Percentiles rank a stretch among this genome's conserved stretches.
These are phyloP conservation scores for Fusarium ramigenum DNA, from an alignment of 2,329 filamentous ascomycete species.

Conservation along the genomic window DNA sequence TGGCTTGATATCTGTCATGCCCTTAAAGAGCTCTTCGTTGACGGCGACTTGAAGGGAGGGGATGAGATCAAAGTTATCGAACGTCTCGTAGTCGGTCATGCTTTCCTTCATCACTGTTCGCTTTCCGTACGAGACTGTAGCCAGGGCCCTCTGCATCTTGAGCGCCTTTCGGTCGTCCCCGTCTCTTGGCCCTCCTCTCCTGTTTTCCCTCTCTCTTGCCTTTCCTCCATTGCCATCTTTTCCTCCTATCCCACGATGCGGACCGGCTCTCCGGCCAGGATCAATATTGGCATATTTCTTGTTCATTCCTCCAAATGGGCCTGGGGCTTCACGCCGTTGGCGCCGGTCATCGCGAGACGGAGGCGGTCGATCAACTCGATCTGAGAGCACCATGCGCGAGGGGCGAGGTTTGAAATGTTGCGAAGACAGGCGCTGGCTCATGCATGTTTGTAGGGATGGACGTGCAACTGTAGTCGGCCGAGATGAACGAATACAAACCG, in stretches of 20 bases:
- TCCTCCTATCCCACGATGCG: conserved; percentile 18
- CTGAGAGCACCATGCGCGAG: conserved; percentile 68
- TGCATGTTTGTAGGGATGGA: conserved; percentile 45
- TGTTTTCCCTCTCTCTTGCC: conserved; percentile 40
- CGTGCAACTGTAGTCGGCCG: conserved; percentile 22
- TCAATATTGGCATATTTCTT: conserved; percentile 57
- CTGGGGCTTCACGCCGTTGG: conserved; percentile 52
- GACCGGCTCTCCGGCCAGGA: conserved; percentile 30
- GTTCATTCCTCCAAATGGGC: conserved; percentile 67
- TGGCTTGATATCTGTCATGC: conserved; percentile 78
- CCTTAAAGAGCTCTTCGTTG: conserved; percentile 75
- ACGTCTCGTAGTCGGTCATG: conserved; percentile 76
- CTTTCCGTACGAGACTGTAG: conserved; percentile 79
- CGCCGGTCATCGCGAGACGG: conserved; percentile 48
- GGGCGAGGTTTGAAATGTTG: conserved; percentile 52
- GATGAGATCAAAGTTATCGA: conserved; percentile 82
- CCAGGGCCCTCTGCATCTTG: conserved; percentile 89
- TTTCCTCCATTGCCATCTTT: conserved; percentile 37
- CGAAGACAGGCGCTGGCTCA: conserved; percentile 49
- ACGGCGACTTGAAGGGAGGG: conserved; percentile 77
- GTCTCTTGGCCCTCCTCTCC: conserved; percentile 50
- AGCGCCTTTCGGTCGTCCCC: conserved; percentile 73
- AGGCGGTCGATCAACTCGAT: conserved; percentile 58
- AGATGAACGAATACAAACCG: conserved; percentile 33
- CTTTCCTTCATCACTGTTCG: conserved; percentile 61